These are phyloP conservation scores for Xylaria venustula DNA, from an alignment of 495 filamentous ascomycete genomes.

Conservation along the genomic window DNA sequence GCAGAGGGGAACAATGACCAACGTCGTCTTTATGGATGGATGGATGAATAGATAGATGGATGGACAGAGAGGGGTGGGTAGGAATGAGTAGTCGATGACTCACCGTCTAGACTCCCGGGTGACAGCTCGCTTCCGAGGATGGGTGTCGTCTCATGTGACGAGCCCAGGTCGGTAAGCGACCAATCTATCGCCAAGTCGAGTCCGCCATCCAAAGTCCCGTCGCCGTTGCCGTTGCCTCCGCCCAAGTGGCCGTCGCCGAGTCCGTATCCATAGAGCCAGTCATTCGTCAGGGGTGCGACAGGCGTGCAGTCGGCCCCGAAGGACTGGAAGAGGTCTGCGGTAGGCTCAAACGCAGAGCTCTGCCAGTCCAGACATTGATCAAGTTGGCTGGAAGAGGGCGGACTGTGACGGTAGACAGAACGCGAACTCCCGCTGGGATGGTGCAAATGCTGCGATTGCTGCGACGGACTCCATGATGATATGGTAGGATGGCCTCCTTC, in stretches of 20 bases:
- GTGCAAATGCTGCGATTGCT: constrained; percentile 7
- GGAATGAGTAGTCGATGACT: constrained; percentile 12
- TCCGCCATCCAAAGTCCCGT: neutral
- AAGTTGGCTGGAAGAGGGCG: constrained; percentile 23
- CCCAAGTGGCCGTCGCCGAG: constrained; percentile 16
- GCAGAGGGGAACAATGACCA: neutral
- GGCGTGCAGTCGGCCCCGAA: constrained; percentile 17
- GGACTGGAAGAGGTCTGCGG: constrained; percentile 31
- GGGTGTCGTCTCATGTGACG: constrained; percentile 22
- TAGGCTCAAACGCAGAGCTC: constrained; percentile 28
- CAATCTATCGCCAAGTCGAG: constrained; percentile 18
- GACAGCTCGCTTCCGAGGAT: constrained; percentile 21
- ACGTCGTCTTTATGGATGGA: neutral
- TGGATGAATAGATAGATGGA: neutral
- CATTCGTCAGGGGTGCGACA: constrained; percentile 18
- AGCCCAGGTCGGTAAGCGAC: constrained; percentile 25
- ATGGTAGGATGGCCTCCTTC: constrained; percentile 26
- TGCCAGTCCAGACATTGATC: constrained; percentile 24
- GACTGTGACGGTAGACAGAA: constrained; percentile 26
- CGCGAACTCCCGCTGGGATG: constrained; percentile 18
- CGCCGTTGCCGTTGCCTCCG: constrained; percentile 9
- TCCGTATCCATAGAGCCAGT: constrained; percentile 25
- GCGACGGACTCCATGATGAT: constrained; percentile 25
- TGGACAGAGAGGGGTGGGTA: neutral
- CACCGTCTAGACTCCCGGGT: constrained; percentile 25